A percentile compares a stretch with the other conserved stretches of the same genome.
These are phyloP conservation scores for Vitis vinifera DNA, from an alignment of 164 flowering plant genomes.

Conservation along the genomic window DNA sequence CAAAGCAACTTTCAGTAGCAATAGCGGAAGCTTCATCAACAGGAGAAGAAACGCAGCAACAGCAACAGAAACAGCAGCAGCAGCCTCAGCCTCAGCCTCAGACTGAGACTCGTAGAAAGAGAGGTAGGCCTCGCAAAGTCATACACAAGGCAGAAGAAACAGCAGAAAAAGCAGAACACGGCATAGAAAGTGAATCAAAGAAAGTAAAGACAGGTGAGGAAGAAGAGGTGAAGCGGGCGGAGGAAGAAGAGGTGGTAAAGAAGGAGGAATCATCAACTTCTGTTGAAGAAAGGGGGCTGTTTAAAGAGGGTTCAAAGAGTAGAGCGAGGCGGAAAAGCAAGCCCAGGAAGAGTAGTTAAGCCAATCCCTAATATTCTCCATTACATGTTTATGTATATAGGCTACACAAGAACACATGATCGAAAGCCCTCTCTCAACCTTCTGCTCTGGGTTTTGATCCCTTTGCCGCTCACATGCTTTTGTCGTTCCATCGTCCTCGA, in stretches of 20 bases:
- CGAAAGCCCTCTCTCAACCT: too few species aligned
- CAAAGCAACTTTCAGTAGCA: constrained; percentile 39
- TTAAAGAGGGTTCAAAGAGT: constrained; percentile 24
- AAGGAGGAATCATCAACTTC: background rate
- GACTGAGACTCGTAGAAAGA: constrained; percentile 38
- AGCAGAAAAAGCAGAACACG: constrained; percentile 8
- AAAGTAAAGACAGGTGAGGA: constrained; percentile 17
- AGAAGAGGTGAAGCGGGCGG: constrained; percentile 2
- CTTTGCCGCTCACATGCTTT: too few species aligned
- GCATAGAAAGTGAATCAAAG: constrained; percentile 22
- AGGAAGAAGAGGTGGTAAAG: constrained; percentile 4
- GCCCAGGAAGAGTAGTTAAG: constrained; percentile 57
- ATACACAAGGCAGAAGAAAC: constrained; percentile 22
- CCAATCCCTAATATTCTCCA: background rate
- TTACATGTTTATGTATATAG: too few species aligned
- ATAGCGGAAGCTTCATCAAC: constrained; percentile 40
- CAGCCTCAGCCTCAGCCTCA: constrained; percentile 14
- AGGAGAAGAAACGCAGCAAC: constrained; percentile 19
- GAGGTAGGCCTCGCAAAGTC: constrained; percentile 66
- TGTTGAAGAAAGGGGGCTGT: background rate
- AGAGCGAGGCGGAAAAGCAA: constrained; percentile 56
- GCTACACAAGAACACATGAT: too few species aligned
- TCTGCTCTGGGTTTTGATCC: too few species aligned
- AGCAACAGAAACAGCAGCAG: background rate
- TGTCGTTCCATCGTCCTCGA: too few species aligned